These are phyloP conservation scores for Barnettozyma vustinii DNA, from an alignment of 805 yeast species.

Conservation along the genomic window DNA sequence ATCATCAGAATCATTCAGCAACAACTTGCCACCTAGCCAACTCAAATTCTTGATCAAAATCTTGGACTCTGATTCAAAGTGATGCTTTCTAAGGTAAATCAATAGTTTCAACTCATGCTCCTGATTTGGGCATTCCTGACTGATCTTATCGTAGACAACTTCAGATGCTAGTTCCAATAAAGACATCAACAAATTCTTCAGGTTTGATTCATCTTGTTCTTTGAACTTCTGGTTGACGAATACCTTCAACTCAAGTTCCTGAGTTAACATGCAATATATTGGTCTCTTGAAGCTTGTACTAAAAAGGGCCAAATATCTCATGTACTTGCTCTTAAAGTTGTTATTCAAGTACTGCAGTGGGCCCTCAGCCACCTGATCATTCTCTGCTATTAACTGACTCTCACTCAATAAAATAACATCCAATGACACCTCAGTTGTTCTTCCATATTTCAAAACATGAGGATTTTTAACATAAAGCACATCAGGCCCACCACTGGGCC, in stretches of 20 bases:
- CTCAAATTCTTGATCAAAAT: conserved; percentile 22
- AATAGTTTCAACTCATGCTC: conserved; percentile 16
- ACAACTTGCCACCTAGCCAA: conserved; percentile 25
- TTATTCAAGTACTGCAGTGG: conserved; percentile 18
- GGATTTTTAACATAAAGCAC: conserved; percentile 25
- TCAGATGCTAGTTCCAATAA: conserved; percentile 23
- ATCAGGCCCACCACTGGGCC: conserved; percentile 28
- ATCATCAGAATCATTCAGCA: conserved; percentile 17
- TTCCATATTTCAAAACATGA: conserved; percentile 20
- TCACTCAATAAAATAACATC: conserved; percentile 28
- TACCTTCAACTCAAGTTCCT: conserved; percentile 13
- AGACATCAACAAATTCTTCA: conserved; percentile 22
- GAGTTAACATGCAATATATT: conserved; percentile 17
- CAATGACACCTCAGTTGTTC: conserved; percentile 27
- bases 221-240: conserved; percentile 21
- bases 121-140: conserved; percentile 4
- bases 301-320: conserved; percentile 18
- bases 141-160: conserved; percentile 11
- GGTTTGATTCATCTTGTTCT: conserved; percentile 16
- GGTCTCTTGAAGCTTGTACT: conserved; percentile 19
- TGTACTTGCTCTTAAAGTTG: conserved; percentile 15
- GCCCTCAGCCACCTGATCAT: conserved; percentile 13
- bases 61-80: conserved; percentile 23
- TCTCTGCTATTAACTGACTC: conserved; percentile 24
- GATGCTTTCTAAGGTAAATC: conserved; percentile 18